A percentile compares a stretch with the other conserved stretches of the same genome.
Conservation (phyloP, 257 asterid species). For the Asclepias syriaca region DNA sequence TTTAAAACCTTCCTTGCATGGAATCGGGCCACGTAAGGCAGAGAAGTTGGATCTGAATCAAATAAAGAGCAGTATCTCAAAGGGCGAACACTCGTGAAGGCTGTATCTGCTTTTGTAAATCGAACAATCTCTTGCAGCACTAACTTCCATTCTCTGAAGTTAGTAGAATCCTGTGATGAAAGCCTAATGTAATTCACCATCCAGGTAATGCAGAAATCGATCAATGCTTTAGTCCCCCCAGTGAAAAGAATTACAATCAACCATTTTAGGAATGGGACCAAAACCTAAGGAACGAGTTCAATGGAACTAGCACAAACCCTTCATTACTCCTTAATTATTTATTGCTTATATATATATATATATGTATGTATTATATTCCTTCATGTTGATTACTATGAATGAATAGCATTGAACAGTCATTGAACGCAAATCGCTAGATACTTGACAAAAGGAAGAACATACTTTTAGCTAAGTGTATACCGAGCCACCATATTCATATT, state of each 20-base stretch:
- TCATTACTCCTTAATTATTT: not conserved
- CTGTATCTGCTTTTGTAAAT: slow-evolving; percentile 57
- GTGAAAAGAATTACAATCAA: not conserved
- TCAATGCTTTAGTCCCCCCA: not conserved
- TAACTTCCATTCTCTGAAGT: slow-evolving; percentile 94
- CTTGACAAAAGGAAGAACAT: not conserved
- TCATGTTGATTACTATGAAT: no score
- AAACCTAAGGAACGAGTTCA: not conserved
- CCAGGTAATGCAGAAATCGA: not conserved
- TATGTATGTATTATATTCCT: no score
- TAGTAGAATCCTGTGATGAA: slow-evolving; percentile 70
- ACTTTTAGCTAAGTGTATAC: not conserved
- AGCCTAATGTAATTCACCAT: slow-evolving; percentile 18
- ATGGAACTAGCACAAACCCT: not conserved
- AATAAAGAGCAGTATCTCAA: slow-evolving; percentile 62
- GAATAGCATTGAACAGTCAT: no score
- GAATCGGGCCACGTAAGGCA: slow-evolving; percentile 74
- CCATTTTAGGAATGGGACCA: not conserved
- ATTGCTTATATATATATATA: not conserved
- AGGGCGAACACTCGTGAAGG: slow-evolving; percentile 52
- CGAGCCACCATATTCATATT: not conserved
- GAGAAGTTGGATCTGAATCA: slow-evolving; percentile 84
- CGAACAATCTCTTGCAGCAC: slow-evolving; percentile 86
- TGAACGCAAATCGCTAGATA: no score
- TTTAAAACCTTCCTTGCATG: slow-evolving; percentile 90